phyloP scores from a whole-genome alignment of 2,329 filamentous ascomycete genomes.

The Huntiella savannae region DNA sequence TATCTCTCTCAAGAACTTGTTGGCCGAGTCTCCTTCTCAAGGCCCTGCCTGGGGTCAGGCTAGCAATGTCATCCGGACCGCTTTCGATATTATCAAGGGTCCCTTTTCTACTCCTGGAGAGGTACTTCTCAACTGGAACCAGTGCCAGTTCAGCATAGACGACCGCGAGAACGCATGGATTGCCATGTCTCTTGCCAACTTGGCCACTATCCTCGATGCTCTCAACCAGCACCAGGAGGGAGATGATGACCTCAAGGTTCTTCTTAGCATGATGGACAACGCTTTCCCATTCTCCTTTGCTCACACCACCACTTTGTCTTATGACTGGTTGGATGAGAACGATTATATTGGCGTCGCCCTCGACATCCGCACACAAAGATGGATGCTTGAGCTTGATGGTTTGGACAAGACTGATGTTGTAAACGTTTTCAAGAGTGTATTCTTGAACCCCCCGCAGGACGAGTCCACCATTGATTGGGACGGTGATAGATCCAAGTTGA shows the following conservation, averaged over 20 bases:
- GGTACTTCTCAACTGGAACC: slow-evolving; percentile 17
- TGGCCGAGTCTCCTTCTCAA: slow-evolving; percentile 13
- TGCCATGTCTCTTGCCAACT: slow-evolving; percentile 19
- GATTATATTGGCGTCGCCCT: slow-evolving; percentile 16
- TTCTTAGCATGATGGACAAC: slow-evolving; percentile 18
- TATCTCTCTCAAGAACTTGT: slow-evolving; percentile 15
- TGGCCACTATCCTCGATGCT: slow-evolving; percentile 18
- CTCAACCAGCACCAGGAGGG: slow-evolving; percentile 11
- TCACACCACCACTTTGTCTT: slow-evolving; percentile 11
- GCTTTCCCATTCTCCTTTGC: slow-evolving; percentile 18
- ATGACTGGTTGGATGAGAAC: slow-evolving; percentile 12
- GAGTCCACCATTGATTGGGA: slow-evolving; percentile 14
- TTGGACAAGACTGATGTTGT: slow-evolving; percentile 12
- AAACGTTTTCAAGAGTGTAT: slow-evolving; percentile 18
- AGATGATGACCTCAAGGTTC: slow-evolving; percentile 13
- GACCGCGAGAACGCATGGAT: slow-evolving; percentile 5
- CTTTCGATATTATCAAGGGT: slow-evolving; percentile 15
- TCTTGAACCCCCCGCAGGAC: slow-evolving; percentile 14
- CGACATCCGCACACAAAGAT: slow-evolving; percentile 20
- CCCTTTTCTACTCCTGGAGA: slow-evolving; percentile 15
- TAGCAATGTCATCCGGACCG: slow-evolving; percentile 12
- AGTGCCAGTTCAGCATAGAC: slow-evolving; percentile 9
- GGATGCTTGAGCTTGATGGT: slow-evolving; percentile 16
- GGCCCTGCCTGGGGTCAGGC: slow-evolving; percentile 10
- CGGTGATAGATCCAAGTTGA: slow-evolving; percentile 12